Evolutionary conservation across 768 basidiomycete genomes (phyloP).

Genomic region (Phylloporus scabripes): DNA sequence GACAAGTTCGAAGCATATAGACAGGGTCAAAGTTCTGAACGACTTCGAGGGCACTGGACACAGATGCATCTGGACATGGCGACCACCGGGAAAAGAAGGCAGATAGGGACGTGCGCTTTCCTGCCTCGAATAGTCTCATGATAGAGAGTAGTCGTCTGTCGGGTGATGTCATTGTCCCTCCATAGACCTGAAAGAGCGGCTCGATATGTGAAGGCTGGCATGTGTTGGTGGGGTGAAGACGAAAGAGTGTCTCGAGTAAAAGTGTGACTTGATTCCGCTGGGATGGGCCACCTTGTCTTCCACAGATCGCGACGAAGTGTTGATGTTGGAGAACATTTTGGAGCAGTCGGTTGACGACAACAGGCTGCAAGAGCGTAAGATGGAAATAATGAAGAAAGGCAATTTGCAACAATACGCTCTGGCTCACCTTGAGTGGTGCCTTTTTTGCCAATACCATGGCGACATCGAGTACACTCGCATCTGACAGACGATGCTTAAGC

Average conservation of each 20-base stretch:
- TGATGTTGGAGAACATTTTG: constrained; percentile 72
- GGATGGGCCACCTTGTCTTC: constrained; percentile 16
- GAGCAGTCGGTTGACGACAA: constrained; percentile 65
- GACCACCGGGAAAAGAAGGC: constrained; percentile 68
- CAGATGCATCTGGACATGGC: constrained; percentile 36
- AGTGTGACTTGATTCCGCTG: constrained; percentile 45
- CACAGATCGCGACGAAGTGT: constrained; percentile 49
- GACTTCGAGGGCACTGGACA: constrained; percentile 53
- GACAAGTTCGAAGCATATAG: constrained; percentile 63
- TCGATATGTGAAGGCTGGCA: constrained; percentile 83
- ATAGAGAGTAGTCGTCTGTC: constrained; percentile 70
- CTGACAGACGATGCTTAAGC: constrained; percentile 54
- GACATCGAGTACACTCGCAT: constrained; percentile 39
- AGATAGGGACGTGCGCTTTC: constrained; percentile 60
- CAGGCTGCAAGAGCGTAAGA: constrained; percentile 41
- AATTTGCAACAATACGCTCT: not conserved
- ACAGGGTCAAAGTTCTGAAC: constrained; percentile 66
- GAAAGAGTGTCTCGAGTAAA: constrained; percentile 65
- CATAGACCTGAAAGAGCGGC: constrained; percentile 69
- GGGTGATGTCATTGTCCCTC: constrained; percentile 58
- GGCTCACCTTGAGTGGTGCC: constrained; percentile 58
- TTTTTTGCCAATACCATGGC: constrained; percentile 36
- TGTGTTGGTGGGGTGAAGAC: constrained; percentile 72
- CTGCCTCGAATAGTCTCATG: constrained; percentile 71
- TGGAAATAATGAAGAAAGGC: not conserved